These are phyloP conservation scores for Coprinopsis marcescibilis DNA, from an alignment of 768 basidiomycete genomes.

Conservation along the genomic window DNA sequence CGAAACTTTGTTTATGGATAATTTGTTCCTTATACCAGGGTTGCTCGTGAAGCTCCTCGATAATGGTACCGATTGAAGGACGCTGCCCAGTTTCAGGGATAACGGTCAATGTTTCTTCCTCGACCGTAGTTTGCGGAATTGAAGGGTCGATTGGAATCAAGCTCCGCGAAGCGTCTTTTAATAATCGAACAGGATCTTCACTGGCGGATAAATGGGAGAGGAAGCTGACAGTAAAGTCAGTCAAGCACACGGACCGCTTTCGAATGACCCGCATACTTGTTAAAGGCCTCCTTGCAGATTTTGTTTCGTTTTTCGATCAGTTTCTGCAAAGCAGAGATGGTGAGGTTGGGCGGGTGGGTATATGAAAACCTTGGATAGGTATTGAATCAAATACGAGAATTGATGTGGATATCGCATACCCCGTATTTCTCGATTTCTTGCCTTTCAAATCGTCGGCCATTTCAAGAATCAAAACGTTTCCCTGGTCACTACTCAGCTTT, in stretches of 20 bases:
- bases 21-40: slow-evolving; percentile 73
- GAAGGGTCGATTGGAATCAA: slow-evolving; percentile 67
- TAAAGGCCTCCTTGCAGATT: slow-evolving; percentile 56
- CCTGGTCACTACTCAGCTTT: slow-evolving; percentile 18
- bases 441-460: slow-evolving; percentile 31
- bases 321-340: slow-evolving; percentile 56
- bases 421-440: slow-evolving; percentile 26
- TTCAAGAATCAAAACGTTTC: slow-evolving; percentile 42
- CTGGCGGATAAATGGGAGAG: slow-evolving; percentile 42
- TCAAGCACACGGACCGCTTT: too few relatives aligned
- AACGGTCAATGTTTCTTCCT: slow-evolving; percentile 15
- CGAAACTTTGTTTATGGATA: neutral
- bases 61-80: slow-evolving; percentile 49
- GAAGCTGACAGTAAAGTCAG: slow-evolving; percentile 36
- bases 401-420: slow-evolving; percentile 17
- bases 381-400: slow-evolving; percentile 3
- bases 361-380: slow-evolving; percentile 18
- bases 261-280: slow-evolving; percentile 45
- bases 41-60: slow-evolving; percentile 52
- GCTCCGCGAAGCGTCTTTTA: slow-evolving; percentile 62
- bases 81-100: slow-evolving; percentile 26
- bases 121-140: slow-evolving; percentile 7
- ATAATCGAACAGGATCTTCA: slow-evolving; percentile 57
- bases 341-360: slow-evolving; percentile 33
- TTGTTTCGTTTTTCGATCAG: slow-evolving; percentile 68